Conservation (phyloP, 805 yeast genomes). For the Metschnikowia reukaufii region DNA sequence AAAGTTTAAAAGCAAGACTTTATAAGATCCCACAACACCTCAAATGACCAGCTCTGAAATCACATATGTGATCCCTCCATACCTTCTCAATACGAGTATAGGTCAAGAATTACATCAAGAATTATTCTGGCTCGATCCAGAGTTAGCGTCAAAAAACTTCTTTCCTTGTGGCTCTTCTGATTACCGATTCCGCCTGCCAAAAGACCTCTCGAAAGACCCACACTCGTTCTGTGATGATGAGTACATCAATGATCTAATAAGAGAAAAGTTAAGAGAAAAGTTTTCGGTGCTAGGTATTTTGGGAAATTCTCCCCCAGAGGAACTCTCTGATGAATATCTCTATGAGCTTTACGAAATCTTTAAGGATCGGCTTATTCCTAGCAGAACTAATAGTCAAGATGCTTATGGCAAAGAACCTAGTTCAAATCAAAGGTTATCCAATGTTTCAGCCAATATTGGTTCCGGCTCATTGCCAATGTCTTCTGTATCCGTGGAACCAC, state of each 20-base stretch:
- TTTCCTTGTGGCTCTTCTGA: slow-evolving; percentile 28
- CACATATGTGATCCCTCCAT: slow-evolving; percentile 43
- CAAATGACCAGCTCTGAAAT: slow-evolving; percentile 17
- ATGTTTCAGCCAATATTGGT: neutral
- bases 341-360: slow-evolving; percentile 33
- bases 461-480: slow-evolving; percentile 2
- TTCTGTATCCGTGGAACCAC: slow-evolving; percentile 9
- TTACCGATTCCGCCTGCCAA: slow-evolving; percentile 23
- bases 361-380: slow-evolving; percentile 25
- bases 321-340: slow-evolving; percentile 29
- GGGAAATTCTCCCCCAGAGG: slow-evolving; percentile 33
- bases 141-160: slow-evolving; percentile 28
- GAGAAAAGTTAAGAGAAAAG: slow-evolving; percentile 34
- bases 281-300: slow-evolving; percentile 36
- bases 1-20: neutral
- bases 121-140: slow-evolving; percentile 24
- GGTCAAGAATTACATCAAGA: slow-evolving; percentile 34
- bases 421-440: neutral
- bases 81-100: slow-evolving; percentile 37
- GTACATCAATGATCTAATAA: slow-evolving; percentile 31
- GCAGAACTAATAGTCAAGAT: neutral
- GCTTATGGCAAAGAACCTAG: neutral
- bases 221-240: slow-evolving; percentile 32
- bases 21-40: too few species aligned
- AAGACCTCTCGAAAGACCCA: slow-evolving; percentile 12